Conservation (phyloP, 2,329 filamentous ascomycete genomes). For the Aspergillus oerlinghausenensis region DNA sequence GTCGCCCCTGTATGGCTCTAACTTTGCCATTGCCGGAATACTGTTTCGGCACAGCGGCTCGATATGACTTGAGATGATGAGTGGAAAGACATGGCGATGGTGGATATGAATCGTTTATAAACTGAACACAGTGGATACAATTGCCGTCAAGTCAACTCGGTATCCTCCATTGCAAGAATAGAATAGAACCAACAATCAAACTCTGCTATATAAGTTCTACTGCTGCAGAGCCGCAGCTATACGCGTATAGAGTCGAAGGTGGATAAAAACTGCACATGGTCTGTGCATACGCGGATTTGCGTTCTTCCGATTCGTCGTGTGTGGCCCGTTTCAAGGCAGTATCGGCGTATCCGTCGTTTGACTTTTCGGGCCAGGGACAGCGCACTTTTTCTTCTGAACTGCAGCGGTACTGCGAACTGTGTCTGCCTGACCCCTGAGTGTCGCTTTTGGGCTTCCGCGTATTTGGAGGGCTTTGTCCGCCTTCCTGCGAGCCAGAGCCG, state of each 20-base stretch:
- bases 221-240: background rate
- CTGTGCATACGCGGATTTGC: conserved; percentile 19
- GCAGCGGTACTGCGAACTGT: background rate
- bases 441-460: background rate
- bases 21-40: conserved; percentile 12
- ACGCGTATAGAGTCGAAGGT: conserved; percentile 10
- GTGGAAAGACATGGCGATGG: background rate
- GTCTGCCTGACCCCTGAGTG: background rate
- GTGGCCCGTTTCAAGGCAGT: background rate
- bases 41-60: background rate
- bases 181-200: background rate
- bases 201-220: background rate
- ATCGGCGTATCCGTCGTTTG: background rate
- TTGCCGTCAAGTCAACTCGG: background rate
- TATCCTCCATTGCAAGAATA: background rate
- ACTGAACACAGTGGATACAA: background rate
- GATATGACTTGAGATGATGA: background rate
- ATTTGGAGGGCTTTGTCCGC: background rate
- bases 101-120: background rate
- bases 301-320: background rate
- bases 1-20: conserved; percentile 12
- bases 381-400: background rate
- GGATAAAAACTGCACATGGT: background rate
- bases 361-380: background rate
- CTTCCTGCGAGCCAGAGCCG: background rate